Base-by-base conservation (phyloP, 169 alveolate genomes). In the Cryptosporidium felis region DNA sequence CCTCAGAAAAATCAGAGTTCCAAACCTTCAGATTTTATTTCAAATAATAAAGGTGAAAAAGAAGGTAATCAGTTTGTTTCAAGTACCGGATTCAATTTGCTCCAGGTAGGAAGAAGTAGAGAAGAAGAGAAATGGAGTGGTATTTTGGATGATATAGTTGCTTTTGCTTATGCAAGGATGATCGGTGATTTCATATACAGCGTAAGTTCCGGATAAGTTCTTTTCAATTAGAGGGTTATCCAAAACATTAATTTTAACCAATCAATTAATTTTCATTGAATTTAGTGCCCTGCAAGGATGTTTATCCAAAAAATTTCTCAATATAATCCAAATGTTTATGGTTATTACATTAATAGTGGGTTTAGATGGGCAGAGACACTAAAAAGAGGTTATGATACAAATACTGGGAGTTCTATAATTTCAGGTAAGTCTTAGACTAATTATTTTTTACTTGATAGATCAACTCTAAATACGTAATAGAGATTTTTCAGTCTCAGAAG, bases 381-480 rank as follows among this genome's bases (percentile, higher is more conserved):
- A 16, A 74, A 58, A 36, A 74, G 56, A 16, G 74, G 74, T 4
- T 51, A 74, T 16, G 85, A 74, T 26, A 60, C 26, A 36, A 56
- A 40, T 74, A 36, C 59, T 53, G n/a, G n/a, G n/a, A 56, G 26
- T 38, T 74, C 85, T 32, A 53, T 74, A 53, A 53, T 74, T 38
- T 30, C 59, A 21, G 85, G 85, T 74, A 74, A 38, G 85, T 74
- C 38, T n/a, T n/a, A n/a, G n/a, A n/a, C n/a, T n/a, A n/a, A n/a
- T n/a, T n/a, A n/a, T n/a, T n/a, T n/a, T n/a, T n/a, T n/a, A n/a
- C n/a, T n/a, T n/a, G n/a, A n/a, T n/a, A n/a, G n/a, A n/a, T n/a
- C n/a, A n/a, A n/a, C n/a, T n/a, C 23, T 28, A 12, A 41, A 3
- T 56, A 21, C 23, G 18, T 67, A 12, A 49, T 23, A 74, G 85